Percentiles rank a stretch among this genome's conserved stretches.
Evolutionary conservation across 78 protist genomes (phyloP).

Genomic region (Planoprotostelium fungivorum): DNA sequence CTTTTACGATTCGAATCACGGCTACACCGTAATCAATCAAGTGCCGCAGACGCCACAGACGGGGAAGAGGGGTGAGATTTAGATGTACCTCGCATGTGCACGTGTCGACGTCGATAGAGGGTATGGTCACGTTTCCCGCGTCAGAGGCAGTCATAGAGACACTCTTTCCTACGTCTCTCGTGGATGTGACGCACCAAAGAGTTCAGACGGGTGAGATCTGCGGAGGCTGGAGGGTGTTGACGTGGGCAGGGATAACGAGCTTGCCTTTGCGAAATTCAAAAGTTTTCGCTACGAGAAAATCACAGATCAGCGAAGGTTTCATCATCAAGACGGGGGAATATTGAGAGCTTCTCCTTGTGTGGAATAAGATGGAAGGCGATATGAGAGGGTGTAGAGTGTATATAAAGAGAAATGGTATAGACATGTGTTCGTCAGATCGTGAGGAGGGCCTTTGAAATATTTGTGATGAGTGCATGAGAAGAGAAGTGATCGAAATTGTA

Average conservation of each 20-base stretch:
- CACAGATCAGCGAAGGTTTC: background rate
- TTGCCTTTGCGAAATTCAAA: too few species aligned
- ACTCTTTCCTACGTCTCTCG: background rate
- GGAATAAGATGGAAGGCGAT: too few species aligned
- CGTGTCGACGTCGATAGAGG: background rate
- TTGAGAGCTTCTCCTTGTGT: too few species aligned
- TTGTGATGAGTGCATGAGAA: too few species aligned
- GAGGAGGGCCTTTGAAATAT: too few species aligned
- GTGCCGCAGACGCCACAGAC: background rate
- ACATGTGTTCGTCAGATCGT: too few species aligned
- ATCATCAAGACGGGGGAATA: background rate
- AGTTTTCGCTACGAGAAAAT: background rate
- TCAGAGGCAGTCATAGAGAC: background rate
- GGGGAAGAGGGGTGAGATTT: background rate
- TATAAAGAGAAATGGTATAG: too few species aligned
- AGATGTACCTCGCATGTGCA: background rate
- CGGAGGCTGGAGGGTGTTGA: background rate
- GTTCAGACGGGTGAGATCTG: background rate
- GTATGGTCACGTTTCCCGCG: background rate
- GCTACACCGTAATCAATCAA: background rate
- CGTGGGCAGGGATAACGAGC: background rate
- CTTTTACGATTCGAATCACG: background rate
- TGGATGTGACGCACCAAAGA: background rate
- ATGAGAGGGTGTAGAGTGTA: too few species aligned
- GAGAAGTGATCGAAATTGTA: too few species aligned